These are phyloP conservation scores for Clonostachys chloroleuca DNA, from an alignment of 2,329 filamentous ascomycete genomes.

Conservation along the genomic window DNA sequence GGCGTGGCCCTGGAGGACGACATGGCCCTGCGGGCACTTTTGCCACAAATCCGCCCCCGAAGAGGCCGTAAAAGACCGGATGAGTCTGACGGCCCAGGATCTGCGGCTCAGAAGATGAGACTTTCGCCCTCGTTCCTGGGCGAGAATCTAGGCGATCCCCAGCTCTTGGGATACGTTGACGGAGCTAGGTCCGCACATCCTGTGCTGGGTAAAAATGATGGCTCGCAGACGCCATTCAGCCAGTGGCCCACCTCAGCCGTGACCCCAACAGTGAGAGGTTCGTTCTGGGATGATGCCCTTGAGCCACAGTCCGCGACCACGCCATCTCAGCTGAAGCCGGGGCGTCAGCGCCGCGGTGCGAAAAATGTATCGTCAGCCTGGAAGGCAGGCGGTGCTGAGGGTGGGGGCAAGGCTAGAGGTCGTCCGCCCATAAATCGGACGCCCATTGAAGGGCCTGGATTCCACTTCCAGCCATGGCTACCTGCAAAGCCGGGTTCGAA, in stretches of 20 bases:
- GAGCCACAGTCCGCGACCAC: conserved; percentile 74
- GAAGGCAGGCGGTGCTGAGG: conserved; percentile 60
- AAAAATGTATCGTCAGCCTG: conserved; percentile 87
- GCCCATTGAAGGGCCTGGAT: conserved; percentile 61
- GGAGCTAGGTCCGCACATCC: conserved; percentile 4
- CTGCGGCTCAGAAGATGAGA: conserved; percentile 56
- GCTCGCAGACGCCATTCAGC: conserved; percentile 56
- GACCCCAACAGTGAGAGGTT: conserved; percentile 54
- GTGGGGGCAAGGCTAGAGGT: conserved; percentile 69
- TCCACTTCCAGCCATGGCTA: conserved; percentile 55
- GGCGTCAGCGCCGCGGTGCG: conserved; percentile 62
- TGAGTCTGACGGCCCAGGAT: conserved; percentile 44
- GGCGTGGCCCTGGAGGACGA: conserved; percentile 85
- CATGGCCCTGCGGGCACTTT: conserved; percentile 75
- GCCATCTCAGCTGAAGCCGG: conserved; percentile 49
- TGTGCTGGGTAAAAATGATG: conserved; percentile 33
- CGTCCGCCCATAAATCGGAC: conserved; percentile 67
- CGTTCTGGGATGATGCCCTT: conserved; percentile 48
- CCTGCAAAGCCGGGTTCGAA: conserved; percentile 36
- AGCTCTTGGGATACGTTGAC: conserved; percentile 1
- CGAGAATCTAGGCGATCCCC: conserved; percentile 30
- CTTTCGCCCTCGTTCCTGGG: conserved; percentile 46
- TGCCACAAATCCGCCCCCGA: conserved; percentile 69
- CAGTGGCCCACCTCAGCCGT: conserved; percentile 77
- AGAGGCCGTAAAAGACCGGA: conserved; percentile 60